Base-by-base conservation (phyloP, 768 basidiomycete genomes). In the Podaxis mareebaensis region DNA sequence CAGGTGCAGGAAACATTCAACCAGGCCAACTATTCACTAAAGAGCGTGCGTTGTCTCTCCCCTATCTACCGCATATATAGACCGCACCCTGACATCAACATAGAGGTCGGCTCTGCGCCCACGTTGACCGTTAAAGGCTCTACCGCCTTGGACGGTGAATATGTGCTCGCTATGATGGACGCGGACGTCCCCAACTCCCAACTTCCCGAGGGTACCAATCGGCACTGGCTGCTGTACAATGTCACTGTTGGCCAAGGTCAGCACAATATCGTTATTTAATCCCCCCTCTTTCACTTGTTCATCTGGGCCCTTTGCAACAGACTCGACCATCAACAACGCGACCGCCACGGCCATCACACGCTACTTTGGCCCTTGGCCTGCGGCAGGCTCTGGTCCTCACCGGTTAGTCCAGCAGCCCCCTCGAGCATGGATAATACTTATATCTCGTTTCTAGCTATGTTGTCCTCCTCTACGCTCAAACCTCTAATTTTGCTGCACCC, bases 161-260 rank as follows among this genome's bases (percentile, higher is more conserved):
- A 81, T 75, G 91, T 91, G 26, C 71, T 93, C 39, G 78, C 84
- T 57, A 90, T 95, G 90, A 82, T 86, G 33, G 92, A 95, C 68
- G 89, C 90, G 12, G 86, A 85, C 63, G 70, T 83, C 24, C 87
- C 88, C 40, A 91, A 91, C 42, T 76, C 83, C 53, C 80, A 88
- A 66, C 76, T 85, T 59, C 73, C 80, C 40, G 74, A 77, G 8
- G 87, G 85, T 20, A 85, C 87, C 66, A 91, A 85, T 55, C 83
- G 90, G 59, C 93, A 93, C 77, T 94, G 91, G 92, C 84, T 94
- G 53, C 84, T 87, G 64, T 92, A 93, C 72, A 78, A 81, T 24
- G 90, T 84, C 17, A 79, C 78, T 3, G 63, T 89, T 44, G 67
- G 48, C 38, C 55, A 56, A 57, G 38, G 61, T 63, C 22, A 49